Evolutionary conservation across 2,329 filamentous ascomycete genomes (phyloP), one percentile per base, ranked within the genome.

Genomic region (Talaromyces sp.): DNA sequence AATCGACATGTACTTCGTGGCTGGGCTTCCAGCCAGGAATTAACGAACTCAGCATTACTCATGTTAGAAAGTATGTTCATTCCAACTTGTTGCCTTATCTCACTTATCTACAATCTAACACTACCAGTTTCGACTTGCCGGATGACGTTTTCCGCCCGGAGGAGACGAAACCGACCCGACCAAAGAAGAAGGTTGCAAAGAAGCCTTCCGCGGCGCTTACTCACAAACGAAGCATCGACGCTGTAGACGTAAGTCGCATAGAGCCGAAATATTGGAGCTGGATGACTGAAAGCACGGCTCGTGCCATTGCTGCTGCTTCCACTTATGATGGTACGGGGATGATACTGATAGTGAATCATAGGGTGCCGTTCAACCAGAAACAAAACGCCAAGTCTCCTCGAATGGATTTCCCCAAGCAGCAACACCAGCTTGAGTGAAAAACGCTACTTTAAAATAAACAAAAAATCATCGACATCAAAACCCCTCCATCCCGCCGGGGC

Each of bases 81-180:
- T 44, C 36, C 10, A 49, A 13, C 49, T 1, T 51, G 9, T 39
- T 39, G 22, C 49, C 11, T 17, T 19, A 60, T 13, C 13, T 36
- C 8, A 28, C 47, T 11, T 6, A 52, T 27, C 57, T 47, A 58
- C 36, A 60, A 58, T 62, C 62, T 69, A 63, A 68, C 66, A 39
- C 58, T 33, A 57, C 51, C 70, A 97, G 93, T 76, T 90, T 91
- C 73, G 88, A 92, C 71, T 83, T 99, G 28, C 95, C 95, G 30
- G 88, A 91, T 63, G 93, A 99, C 74, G 87, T 98, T 2, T 99
- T 99, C 72, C 70, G 88, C 55, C 79, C 87, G 27, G 91, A 91
- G 69, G 95, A 99, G 75, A 79, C 80, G 56, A 89, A 86, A 69
- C 90, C 90, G 5, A 71, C 75, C 15, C 84, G 81, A 62, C 81